Base-by-base conservation (phyloP, 2,329 filamentous ascomycete species). In the Acrodontium crateriforme region DNA sequence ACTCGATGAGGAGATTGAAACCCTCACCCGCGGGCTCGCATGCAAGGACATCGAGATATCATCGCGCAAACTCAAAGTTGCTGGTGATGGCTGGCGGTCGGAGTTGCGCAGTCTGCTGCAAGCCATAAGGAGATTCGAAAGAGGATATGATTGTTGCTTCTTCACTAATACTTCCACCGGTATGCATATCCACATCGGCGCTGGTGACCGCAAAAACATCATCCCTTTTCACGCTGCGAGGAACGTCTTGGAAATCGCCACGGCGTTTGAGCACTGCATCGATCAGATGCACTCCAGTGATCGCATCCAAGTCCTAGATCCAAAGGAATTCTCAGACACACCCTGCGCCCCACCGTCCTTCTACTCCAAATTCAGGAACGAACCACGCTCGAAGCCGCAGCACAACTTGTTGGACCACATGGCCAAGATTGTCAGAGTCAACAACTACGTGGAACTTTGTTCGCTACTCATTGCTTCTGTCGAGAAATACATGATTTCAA, bases 141-240 rank as follows among this genome's bases (percentile, higher is more conserved):
- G 9, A n/a, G n/a, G n/a, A 1, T 4, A 12, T 6, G 37, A 29
- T 8, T 32, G 31, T 9, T 19, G 30, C 8, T 35, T 40, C 25
- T 10, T 41, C 6, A 38, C 37, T 7, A 43, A 45, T 20, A 11
- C 13, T 2, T 26, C 27, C 3, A 39, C 36, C 16, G 35, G 38
- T 9, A 16, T 43, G 18, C 42, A 43, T 27, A 30, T 45, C 3
- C 42, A 43, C 28, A 27, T 45, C 10, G 42, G 35, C 14, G 23
- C 30, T 15, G 25, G 24, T 16, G 12, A 18, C 6, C 4, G 15
- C 13, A 8, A 12, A 8, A n/a, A n/a, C n/a, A n/a, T n/a, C n/a
- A 29, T 41, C 11, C 31, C 40, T 5, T 19, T 45, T 6, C 18
- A 26, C 7, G 32, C 32, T 2, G 37, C 34, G 3, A 42, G 43